phyloP scores from a whole-genome alignment of 2,329 filamentous ascomycete genomes.

The Pseudogymnoascus sp. region DNA sequence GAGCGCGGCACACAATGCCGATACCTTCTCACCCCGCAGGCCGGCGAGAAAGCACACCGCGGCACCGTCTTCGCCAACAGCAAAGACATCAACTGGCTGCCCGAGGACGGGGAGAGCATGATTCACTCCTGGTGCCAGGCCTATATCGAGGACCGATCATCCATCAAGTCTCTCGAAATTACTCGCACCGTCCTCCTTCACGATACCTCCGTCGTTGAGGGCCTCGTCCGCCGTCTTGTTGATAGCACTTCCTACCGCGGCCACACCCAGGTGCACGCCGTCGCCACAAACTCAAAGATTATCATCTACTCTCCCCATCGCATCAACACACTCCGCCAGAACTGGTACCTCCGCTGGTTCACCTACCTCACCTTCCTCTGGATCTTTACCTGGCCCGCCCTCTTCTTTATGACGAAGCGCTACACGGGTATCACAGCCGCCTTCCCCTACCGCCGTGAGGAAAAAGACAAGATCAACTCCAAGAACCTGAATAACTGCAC shows the following conservation, averaged over 20 bases:
- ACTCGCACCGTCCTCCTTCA: slow-evolving; percentile 50
- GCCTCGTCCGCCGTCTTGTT: slow-evolving; percentile 49
- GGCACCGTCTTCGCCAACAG: slow-evolving; percentile 50
- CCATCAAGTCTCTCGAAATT: slow-evolving; percentile 50
- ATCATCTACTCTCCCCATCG: slow-evolving; percentile 57
- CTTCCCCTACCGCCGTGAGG: slow-evolving; percentile 31
- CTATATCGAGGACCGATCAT: slow-evolving; percentile 52
- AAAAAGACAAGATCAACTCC: neutral
- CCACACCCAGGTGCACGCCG: slow-evolving; percentile 50
- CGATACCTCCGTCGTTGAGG: slow-evolving; percentile 46
- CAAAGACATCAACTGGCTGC: slow-evolving; percentile 39
- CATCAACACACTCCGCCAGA: slow-evolving; percentile 58
- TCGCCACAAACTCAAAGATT: slow-evolving; percentile 46
- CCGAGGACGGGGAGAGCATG: slow-evolving; percentile 19
- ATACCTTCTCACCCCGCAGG: slow-evolving; percentile 44
- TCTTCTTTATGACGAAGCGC: slow-evolving; percentile 59
- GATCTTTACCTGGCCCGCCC: slow-evolving; percentile 62
- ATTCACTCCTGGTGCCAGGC: slow-evolving; percentile 53
- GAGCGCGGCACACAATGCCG: slow-evolving; percentile 33
- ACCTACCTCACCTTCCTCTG: slow-evolving; percentile 62
- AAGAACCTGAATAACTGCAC: slow-evolving; percentile 13
- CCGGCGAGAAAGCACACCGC: slow-evolving; percentile 55
- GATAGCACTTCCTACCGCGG: slow-evolving; percentile 62
- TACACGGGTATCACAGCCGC: slow-evolving; percentile 57
- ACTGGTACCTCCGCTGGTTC: slow-evolving; percentile 53